A percentile compares a stretch with the other conserved stretches of the same genome.
phyloP scores from a whole-genome alignment of 208 protist genomes.

The Leishmania tropica region DNA sequence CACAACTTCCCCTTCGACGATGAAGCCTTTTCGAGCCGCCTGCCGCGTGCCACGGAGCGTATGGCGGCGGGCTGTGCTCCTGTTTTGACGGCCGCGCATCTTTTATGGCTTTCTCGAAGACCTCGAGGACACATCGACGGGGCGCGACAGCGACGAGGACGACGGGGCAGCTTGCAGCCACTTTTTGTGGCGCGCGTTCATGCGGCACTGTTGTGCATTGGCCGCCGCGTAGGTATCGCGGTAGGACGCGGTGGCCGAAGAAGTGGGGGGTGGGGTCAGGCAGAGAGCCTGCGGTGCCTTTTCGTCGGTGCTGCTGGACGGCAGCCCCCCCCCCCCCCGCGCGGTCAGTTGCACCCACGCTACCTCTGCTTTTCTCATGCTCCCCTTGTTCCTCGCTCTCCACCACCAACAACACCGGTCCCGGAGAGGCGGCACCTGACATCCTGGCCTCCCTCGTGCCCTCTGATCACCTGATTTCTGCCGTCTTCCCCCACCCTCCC shows the following conservation, averaged over 20 bases:
- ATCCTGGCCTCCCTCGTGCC: neutral
- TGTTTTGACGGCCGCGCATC: constrained; percentile 3
- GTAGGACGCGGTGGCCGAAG: neutral
- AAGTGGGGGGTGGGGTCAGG: neutral
- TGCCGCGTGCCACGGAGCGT: neutral
- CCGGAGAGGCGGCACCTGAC: neutral
- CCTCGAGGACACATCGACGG: constrained; percentile 8
- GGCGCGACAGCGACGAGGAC: neutral
- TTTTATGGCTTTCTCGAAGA: constrained; percentile 13
- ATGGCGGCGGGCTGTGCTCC: neutral
- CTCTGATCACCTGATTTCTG: neutral
- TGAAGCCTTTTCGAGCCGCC: constrained; percentile 1
- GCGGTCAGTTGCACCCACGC: neutral
- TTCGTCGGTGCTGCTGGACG: neutral
- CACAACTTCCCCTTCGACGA: constrained; percentile 51
- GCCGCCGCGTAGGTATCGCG: neutral
- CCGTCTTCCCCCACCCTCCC: neutral
- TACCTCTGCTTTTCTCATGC: neutral
- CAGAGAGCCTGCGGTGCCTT: neutral
- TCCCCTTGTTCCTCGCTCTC: neutral
- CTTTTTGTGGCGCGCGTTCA: constrained; percentile 3
- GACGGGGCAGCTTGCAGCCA: too few relatives aligned
- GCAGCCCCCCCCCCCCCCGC: too few relatives aligned
- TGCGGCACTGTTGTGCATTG: constrained; percentile 1
- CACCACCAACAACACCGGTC: neutral